Conservation (phyloP, 768 basidiomycete species). For the Dioszegia crocea region DNA sequence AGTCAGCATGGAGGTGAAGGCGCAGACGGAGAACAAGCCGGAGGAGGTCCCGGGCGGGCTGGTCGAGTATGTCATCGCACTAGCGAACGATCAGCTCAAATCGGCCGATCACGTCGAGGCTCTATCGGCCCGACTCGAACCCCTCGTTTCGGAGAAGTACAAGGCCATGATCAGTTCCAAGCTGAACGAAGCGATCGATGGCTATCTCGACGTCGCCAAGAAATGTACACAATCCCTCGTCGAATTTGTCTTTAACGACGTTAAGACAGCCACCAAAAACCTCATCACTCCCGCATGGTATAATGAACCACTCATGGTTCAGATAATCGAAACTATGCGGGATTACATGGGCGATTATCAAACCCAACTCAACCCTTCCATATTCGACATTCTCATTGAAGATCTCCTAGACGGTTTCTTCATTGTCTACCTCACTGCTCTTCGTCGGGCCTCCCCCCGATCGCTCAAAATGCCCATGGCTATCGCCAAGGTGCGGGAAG, state of each 20-base stretch:
- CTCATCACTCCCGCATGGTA: conserved; percentile 85
- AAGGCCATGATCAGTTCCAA: conserved; percentile 72
- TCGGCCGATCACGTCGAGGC: conserved; percentile 90
- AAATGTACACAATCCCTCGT: conserved; percentile 93
- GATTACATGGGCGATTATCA: conserved; percentile 97
- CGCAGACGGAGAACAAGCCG: conserved; percentile 67
- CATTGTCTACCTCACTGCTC: conserved; percentile 79
- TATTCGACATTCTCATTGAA: conserved; percentile 86
- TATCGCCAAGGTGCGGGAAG: conserved; percentile 74
- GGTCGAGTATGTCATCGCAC: conserved; percentile 91
- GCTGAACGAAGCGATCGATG: conserved; percentile 94
- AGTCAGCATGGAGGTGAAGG: conserved; percentile 79
- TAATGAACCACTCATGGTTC: conserved; percentile 69
- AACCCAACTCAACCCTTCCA: conserved; percentile 77
- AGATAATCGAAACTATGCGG: conserved; percentile 89
- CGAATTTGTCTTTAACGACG: conserved; percentile 89
- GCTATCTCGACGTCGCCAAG: conserved; percentile 96
- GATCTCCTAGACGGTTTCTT: conserved; percentile 88
- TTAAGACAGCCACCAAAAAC: conserved; percentile 76
- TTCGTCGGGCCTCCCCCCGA: conserved; percentile 67
- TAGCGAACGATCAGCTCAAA: conserved; percentile 97
- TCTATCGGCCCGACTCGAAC: conserved; percentile 76
- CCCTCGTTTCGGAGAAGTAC: conserved; percentile 90
- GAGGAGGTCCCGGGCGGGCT: conserved; percentile 82
- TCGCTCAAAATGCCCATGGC: conserved; percentile 79